Evolutionary conservation across 768 basidiomycete species (phyloP).

Genomic region (Gymnopilus dilepis): DNA sequence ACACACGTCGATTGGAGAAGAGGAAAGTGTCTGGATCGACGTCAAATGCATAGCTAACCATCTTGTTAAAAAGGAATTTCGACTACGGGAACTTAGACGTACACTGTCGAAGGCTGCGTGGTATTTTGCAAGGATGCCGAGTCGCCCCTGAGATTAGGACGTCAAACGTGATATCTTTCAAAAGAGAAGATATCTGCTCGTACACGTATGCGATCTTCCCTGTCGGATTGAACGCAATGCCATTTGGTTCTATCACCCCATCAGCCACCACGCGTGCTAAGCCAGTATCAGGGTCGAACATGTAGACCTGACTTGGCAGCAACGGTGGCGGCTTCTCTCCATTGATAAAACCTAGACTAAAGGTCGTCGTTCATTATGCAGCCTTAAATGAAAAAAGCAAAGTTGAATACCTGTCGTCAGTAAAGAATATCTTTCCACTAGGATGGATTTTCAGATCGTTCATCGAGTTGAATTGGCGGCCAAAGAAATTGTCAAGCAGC

Average conservation of each 20-base stretch:
- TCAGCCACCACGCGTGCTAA: slow-evolving; percentile 73
- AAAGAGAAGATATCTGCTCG: slow-evolving; percentile 6
- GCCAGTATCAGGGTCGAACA: slow-evolving; percentile 68
- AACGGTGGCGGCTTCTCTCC: slow-evolving; percentile 68
- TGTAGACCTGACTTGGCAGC: slow-evolving; percentile 77
- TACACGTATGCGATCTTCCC: slow-evolving; percentile 69
- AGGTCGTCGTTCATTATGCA: background rate
- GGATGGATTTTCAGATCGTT: slow-evolving; percentile 81
- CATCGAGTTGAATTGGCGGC: slow-evolving; percentile 79
- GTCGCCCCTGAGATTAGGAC: slow-evolving; percentile 43
- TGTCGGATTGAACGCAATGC: slow-evolving; percentile 68
- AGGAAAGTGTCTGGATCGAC: slow-evolving; percentile 57
- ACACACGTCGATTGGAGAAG: slow-evolving; percentile 63
- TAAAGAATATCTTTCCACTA: slow-evolving; percentile 66
- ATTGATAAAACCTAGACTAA: slow-evolving; percentile 64
- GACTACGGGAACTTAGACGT: slow-evolving; percentile 28
- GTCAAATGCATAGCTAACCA: slow-evolving; percentile 71
- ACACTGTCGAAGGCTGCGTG: slow-evolving; percentile 71
- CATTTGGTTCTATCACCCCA: slow-evolving; percentile 71
- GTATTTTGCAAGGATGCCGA: slow-evolving; percentile 52
- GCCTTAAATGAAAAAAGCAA: background rate
- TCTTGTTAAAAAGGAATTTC: background rate
- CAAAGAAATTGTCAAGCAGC: slow-evolving; percentile 77
- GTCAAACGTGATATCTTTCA: background rate
- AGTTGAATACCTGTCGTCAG: slow-evolving; percentile 62